Conservation (phyloP, 2,329 filamentous ascomycete genomes). For the Lasiodiplodia citricola region DNA sequence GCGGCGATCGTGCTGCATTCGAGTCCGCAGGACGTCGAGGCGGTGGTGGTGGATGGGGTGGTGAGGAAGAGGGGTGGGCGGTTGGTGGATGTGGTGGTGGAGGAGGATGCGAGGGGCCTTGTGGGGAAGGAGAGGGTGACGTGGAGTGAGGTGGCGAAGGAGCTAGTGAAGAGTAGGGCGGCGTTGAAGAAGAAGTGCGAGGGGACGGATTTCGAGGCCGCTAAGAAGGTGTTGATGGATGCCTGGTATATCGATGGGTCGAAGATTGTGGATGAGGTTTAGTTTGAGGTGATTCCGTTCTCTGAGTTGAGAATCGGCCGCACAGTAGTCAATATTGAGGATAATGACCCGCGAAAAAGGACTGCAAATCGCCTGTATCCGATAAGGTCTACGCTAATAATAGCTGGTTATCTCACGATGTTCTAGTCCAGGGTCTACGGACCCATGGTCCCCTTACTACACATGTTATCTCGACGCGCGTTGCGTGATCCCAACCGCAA, state of each 20-base stretch:
- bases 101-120: slow-evolving; percentile 29
- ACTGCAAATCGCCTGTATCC: not conserved
- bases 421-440: not conserved
- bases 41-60: slow-evolving; percentile 51
- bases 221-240: slow-evolving; percentile 28
- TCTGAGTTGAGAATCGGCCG: not conserved
- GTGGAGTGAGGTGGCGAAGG: slow-evolving; percentile 41
- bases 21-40: slow-evolving; percentile 48
- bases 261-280: slow-evolving; percentile 27
- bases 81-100: slow-evolving; percentile 35
- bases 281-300: slow-evolving; percentile 11
- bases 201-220: slow-evolving; percentile 38
- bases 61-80: slow-evolving; percentile 46
- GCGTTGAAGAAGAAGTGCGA: slow-evolving; percentile 39
- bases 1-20: slow-evolving; percentile 52
- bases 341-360: not conserved
- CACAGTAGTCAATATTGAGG: too few species aligned
- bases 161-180: slow-evolving; percentile 37
- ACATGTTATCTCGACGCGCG: not conserved
- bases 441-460: not conserved
- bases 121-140: slow-evolving; percentile 31
- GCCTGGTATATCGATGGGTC: slow-evolving; percentile 34
- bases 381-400: not conserved
- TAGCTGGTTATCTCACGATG: not conserved
- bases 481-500: slow-evolving; percentile 1